Percentiles rank a stretch among this genome's conserved stretches.
Conservation (phyloP, 108 stramenopile species). For the Nannochloropsis gaditana region DNA sequence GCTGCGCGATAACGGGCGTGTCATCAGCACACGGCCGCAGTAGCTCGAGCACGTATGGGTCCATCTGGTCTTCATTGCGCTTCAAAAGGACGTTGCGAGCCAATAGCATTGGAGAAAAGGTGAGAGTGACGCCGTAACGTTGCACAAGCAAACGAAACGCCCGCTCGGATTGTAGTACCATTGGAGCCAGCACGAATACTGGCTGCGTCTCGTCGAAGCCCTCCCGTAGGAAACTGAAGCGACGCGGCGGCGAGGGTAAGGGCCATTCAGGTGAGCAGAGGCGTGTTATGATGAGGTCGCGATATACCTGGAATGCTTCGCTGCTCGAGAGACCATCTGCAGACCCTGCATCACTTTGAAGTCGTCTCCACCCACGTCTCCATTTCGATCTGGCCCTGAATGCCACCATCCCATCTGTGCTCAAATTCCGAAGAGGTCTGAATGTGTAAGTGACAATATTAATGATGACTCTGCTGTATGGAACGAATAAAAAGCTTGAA, state of each 20-base stretch:
- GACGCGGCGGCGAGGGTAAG: conserved; percentile 1
- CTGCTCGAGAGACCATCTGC: no score
- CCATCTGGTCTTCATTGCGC: background rate
- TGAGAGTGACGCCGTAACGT: background rate
- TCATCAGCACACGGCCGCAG: background rate
- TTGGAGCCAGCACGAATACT: background rate
- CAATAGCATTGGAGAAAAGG: background rate
- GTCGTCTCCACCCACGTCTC: background rate
- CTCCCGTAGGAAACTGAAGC: background rate
- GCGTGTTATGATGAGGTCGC: background rate
- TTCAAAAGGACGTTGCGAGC: background rate
- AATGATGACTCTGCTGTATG: no score
- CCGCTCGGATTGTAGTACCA: background rate
- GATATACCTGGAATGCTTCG: background rate
- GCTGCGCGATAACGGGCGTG: background rate
- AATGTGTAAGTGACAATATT: no score
- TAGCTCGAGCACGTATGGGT: background rate
- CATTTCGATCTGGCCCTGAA: background rate
- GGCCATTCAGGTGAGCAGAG: conserved; percentile 19
- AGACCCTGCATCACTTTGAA: background rate
- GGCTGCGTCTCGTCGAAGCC: background rate
- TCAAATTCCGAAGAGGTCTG: no score
- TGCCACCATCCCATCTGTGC: background rate
- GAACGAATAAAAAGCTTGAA: no score
- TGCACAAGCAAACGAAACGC: background rate